Evolutionary conservation across 2,329 filamentous ascomycete genomes (phyloP).

Genomic region (Colletotrichum paranaense): DNA sequence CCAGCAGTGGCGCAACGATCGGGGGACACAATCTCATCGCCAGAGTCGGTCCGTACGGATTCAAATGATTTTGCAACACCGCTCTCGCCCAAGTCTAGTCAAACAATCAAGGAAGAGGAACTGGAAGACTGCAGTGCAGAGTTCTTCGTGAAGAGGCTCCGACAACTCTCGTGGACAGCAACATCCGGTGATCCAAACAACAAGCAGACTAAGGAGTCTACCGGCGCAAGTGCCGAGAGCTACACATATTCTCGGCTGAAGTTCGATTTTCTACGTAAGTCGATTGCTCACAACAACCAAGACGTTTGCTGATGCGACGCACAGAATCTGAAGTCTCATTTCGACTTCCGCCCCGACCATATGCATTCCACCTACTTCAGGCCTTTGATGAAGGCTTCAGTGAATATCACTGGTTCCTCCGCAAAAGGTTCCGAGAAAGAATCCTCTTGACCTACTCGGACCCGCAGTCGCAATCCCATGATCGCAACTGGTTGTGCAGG

Average conservation of each 20-base stretch:
- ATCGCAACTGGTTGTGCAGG: conserved; percentile 37
- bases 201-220: background rate
- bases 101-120: background rate
- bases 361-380: conserved; percentile 33
- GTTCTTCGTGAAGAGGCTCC: conserved; percentile 33
- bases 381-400: conserved; percentile 38
- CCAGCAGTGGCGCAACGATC: background rate
- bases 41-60: no score
- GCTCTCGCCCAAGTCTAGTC: background rate
- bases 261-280: conserved; percentile 37
- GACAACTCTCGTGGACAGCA: conserved; percentile 20
- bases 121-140: conserved; percentile 36
- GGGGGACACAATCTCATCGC: background rate
- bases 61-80: background rate
- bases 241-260: conserved; percentile 37
- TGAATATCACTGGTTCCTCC: conserved; percentile 38
- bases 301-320: background rate
- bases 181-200: background rate
- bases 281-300: background rate
- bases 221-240: background rate
- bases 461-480: conserved; percentile 33
- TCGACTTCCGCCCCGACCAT: conserved; percentile 33
- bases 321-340: conserved; percentile 34
- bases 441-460: conserved; percentile 34
- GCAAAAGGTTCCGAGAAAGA: conserved; percentile 30